Base-by-base conservation (phyloP, 2,329 filamentous ascomycete species). In the Aspergillus fijiensis region DNA sequence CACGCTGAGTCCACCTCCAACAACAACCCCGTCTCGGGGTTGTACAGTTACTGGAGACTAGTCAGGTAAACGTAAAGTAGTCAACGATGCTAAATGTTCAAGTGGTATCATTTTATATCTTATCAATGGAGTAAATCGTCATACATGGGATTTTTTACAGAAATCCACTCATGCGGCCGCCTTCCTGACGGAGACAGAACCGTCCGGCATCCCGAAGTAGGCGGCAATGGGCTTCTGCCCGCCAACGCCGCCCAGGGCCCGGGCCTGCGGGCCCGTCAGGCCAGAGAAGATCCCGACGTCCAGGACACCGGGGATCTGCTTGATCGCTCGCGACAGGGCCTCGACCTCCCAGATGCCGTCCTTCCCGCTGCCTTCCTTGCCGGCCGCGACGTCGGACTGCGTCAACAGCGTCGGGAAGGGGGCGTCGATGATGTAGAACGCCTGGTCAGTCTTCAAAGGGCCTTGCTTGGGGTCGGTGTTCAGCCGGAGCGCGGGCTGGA, bases 201-300 rank as follows among this genome's bases (percentile, higher is more conserved):
- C 90, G 71, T 91, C 90, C 49, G 89, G 85, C 86, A 95, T 90
- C 39, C 95, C 95, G 77, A 98, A 99, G 79, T 98, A 99, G 25
- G 92, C 93, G 29, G 92, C 92, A 12, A 97, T 84, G 0, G 95
- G 95, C 79, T 94, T 96, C 79, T 97, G 92, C 0, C 91, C 92
- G 51, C 90, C 89, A 51, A 86, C 78, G 57, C 83, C 80, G 65
- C 86, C 82, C 60, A 83, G 80, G 57, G 83, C 80, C 48, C 84
- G 85, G 61, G 86, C 85, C 74, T 96, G 82, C 16, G 85, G 80
- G 0, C 94, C 94, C 61, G 94, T 93, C 69, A 87, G 73, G 3
- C 94, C 94, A 48, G 87, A 86, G 80, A 99, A 99, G 50, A 99
- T 83, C 14, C 95, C 95, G 29, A 96, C 93, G 73, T 96, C 95